Evolutionary conservation across 2,329 filamentous ascomycete genomes (phyloP).

Genomic region (Cladosporium sp.): DNA sequence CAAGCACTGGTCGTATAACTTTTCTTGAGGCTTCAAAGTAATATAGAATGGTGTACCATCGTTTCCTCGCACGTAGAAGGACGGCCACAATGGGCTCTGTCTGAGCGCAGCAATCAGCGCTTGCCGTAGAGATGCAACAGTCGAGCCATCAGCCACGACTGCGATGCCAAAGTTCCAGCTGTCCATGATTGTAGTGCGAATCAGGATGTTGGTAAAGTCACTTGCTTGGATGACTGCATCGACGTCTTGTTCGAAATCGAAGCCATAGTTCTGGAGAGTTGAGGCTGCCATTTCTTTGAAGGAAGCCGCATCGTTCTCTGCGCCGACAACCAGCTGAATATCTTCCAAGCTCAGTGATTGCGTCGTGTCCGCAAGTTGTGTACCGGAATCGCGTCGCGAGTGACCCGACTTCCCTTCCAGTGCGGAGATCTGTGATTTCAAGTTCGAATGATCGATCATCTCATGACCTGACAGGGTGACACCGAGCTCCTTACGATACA

Average conservation of each 20-base stretch:
- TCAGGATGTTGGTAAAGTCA: background rate
- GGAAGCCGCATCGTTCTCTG: background rate
- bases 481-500: background rate
- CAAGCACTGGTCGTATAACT: background rate
- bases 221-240: background rate
- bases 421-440: background rate
- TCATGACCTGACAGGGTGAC: background rate
- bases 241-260: background rate
- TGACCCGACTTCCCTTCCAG: background rate
- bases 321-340: background rate
- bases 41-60: background rate
- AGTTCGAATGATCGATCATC: background rate
- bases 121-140: background rate
- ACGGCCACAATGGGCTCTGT: conserved; percentile 2
- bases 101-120: background rate
- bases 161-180: conserved; percentile 4
- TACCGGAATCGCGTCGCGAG: background rate
- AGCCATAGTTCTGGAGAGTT: background rate
- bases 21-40: background rate
- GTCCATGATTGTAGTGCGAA: background rate
- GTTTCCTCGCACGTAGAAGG: background rate
- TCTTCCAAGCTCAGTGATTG: background rate
- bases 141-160: background rate
- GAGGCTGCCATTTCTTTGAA: background rate
- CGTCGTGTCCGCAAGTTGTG: background rate